phyloP scores from a whole-genome alignment of 306 rosid genomes.

The Casuarina equisetifolia region DNA sequence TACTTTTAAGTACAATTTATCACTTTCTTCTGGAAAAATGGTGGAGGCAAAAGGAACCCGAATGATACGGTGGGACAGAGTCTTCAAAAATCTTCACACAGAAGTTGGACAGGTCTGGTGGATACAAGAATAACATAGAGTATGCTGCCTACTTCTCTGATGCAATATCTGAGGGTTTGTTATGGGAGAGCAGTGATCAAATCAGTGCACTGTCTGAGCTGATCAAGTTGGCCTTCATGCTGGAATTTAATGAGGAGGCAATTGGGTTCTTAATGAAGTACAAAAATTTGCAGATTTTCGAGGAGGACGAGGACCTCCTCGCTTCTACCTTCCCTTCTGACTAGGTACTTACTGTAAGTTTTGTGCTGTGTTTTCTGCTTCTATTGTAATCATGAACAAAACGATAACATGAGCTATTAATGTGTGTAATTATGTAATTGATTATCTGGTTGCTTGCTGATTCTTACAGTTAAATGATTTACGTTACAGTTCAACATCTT shows the following conservation, averaged over 20 bases:
- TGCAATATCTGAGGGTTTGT: constrained; percentile 53
- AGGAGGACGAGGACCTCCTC: constrained; percentile 39
- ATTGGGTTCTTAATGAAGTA: constrained; percentile 60
- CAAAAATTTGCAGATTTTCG: constrained; percentile 55
- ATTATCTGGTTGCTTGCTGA: too few species aligned
- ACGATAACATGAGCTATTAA: not conserved
- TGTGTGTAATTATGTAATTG: not conserved
- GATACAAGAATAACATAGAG: constrained; percentile 33
- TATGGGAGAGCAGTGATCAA: constrained; percentile 49
- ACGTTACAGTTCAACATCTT: too few species aligned
- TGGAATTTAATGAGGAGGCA: constrained; percentile 54
- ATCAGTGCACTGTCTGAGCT: constrained; percentile 56
- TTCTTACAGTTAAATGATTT: too few species aligned
- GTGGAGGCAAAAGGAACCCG: constrained; percentile 31
- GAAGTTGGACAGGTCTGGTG: constrained; percentile 31
- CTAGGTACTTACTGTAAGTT: not conserved
- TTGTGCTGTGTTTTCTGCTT: not conserved
- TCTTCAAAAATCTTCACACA: constrained; percentile 39
- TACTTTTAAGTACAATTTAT: constrained; percentile 41
- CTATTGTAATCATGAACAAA: not conserved
- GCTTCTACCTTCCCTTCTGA: too few species aligned
- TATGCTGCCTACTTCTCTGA: constrained; percentile 60
- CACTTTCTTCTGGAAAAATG: constrained; percentile 34
- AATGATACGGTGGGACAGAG: constrained; percentile 51
- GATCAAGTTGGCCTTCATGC: constrained; percentile 52